Conservation (phyloP, 257 asterid genomes). For the Salvia hispanica region DNA sequence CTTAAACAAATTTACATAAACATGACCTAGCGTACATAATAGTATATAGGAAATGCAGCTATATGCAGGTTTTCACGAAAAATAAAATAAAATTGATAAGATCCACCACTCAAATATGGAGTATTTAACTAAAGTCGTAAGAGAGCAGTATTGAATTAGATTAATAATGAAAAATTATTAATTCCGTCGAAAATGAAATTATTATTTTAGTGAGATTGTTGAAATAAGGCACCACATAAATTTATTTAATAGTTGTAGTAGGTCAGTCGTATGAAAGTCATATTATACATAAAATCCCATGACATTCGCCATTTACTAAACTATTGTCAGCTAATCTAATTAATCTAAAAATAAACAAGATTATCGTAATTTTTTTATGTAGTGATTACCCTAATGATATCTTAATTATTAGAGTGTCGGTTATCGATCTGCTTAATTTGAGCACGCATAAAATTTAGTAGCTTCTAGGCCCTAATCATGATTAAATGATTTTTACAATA, state of each 20-base stretch:
- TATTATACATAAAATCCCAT: not conserved
- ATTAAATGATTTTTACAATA: slow-evolving; percentile 17
- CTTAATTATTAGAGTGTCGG: slow-evolving; percentile 33
- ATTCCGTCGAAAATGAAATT: too few relatives aligned
- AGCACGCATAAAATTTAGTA: not conserved
- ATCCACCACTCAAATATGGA: too few relatives aligned
- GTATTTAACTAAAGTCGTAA: too few relatives aligned
- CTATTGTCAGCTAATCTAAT: not conserved
- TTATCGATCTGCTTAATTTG: not conserved
- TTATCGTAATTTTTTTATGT: not conserved
- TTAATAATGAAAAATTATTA: not conserved
- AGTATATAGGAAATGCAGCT: too few relatives aligned
- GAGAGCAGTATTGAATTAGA: not conserved
- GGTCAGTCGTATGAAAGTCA: not conserved
- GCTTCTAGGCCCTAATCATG: slow-evolving; percentile 13
- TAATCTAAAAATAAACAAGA: not conserved
- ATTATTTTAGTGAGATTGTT: not conserved
- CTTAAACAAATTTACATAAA: too few relatives aligned
- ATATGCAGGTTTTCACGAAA: too few relatives aligned
- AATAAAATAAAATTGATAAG: too few relatives aligned
- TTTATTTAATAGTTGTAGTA: not conserved
- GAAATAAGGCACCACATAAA: not conserved
- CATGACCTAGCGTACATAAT: too few relatives aligned
- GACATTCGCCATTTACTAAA: not conserved
- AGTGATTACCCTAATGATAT: not conserved